Base-by-base conservation (phyloP, 1,284 basidiomycete genomes). In the Cryptococcus sp. region DNA sequence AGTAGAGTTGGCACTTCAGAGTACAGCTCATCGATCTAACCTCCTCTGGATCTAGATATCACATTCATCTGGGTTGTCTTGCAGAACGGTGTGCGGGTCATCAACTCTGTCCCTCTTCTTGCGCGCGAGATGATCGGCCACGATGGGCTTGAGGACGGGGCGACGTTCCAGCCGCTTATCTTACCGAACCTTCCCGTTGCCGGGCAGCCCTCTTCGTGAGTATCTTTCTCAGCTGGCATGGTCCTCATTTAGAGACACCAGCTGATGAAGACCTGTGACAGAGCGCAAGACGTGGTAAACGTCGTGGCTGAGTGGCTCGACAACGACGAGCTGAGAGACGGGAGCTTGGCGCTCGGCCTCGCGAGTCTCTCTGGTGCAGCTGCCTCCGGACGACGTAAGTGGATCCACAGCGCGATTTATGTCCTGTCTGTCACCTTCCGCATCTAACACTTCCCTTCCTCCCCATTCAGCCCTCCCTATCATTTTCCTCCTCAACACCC, bases 401-500 rank as follows among this genome's bases (percentile, higher is more conserved):
- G 42, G 42, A 38, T n/a, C n/a, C n/a, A n/a, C n/a, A n/a, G n/a
- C n/a, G n/a, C n/a, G n/a, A n/a, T n/a, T n/a, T n/a, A n/a, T n/a
- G n/a, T n/a, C n/a, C n/a, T 51, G 15, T 16, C 28, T 51, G 8
- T n/a, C 20, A 18, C 37, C 35, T 20, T 2, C 8, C 20, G 9
- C 12, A 15, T 20, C n/a, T 35, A 4, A 40, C 2, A 45, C 45
- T 18, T 5, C 21, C 9, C 18, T 28, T 54, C 36, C 15, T 39
- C 15, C n/a, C 43, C 36, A 16, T n/a, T 7, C 37, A 59, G 59
- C 62, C 1, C 50, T 68, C 4, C 67, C 65, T 2, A 56, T 70
- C 18, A 45, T 56, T 15, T 50, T 56, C 2, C 58, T 65, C 2
- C 61, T 71, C 2, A 55, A 57, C 42, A 58, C 60, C 1, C 46